These are phyloP conservation scores for Nicotiana attenuata DNA, from an alignment of 257 asterid genomes.

Conservation along the genomic window DNA sequence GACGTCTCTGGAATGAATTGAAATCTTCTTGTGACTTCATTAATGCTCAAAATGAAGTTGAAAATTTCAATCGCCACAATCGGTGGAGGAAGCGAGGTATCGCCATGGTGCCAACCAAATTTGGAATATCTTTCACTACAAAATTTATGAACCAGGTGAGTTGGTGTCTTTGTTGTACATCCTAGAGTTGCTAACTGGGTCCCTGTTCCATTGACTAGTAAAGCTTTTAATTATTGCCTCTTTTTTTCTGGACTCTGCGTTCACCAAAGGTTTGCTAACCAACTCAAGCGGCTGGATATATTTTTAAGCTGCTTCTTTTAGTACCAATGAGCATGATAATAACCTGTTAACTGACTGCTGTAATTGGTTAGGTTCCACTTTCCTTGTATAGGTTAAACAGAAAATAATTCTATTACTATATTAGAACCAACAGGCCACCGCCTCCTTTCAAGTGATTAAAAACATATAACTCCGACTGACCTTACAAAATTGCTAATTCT, in stretches of 20 bases:
- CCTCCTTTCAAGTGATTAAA: too few relatives aligned
- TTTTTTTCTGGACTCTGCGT: too few relatives aligned
- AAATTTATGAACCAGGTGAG: slow-evolving; percentile 93
- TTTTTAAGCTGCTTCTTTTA: not conserved
- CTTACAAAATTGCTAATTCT: too few relatives aligned
- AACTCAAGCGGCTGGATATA: not conserved
- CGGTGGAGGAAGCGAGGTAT: slow-evolving; percentile 94
- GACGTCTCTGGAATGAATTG: slow-evolving; percentile 76
- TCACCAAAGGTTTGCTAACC: too few relatives aligned
- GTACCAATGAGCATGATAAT: slow-evolving; percentile 1
- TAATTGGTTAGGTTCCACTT: not conserved
- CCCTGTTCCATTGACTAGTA: too few relatives aligned
- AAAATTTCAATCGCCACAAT: slow-evolving; percentile 56
- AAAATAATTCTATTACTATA: too few relatives aligned
- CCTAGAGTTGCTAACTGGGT: too few relatives aligned
- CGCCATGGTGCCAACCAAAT: slow-evolving; percentile 78
- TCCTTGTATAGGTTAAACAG: too few relatives aligned
- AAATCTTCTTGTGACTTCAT: slow-evolving; percentile 50
- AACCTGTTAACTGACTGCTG: not conserved
- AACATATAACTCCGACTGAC: too few relatives aligned
- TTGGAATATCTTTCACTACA: slow-evolving; percentile 86
- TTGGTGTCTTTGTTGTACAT: slow-evolving; percentile 6
- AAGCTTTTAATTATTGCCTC: too few relatives aligned
- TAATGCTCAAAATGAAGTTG: slow-evolving; percentile 56
- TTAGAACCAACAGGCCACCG: too few relatives aligned